Evolutionary conservation across 768 basidiomycete species (phyloP).

Genomic region (Dioszegia hungarica): DNA sequence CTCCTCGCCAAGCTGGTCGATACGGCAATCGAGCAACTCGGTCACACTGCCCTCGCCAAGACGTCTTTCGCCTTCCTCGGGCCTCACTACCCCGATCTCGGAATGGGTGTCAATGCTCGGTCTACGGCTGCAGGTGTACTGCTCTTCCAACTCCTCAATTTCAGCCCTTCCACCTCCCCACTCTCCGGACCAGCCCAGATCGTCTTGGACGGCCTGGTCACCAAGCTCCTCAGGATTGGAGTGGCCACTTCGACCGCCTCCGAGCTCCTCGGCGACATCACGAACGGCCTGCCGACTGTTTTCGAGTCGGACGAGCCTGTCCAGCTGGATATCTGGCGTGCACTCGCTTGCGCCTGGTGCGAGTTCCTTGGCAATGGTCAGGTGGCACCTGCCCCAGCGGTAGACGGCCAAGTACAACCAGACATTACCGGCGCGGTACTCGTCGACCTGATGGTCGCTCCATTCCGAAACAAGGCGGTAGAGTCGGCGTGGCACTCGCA

Average conservation of each 20-base stretch:
- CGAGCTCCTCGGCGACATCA: conserved; percentile 34
- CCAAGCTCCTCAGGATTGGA: too few relatives aligned
- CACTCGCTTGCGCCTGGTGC: conserved; percentile 29
- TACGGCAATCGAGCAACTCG: conserved; percentile 12
- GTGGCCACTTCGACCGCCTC: conserved; percentile 17
- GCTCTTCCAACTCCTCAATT: neutral
- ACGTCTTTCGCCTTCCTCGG: neutral
- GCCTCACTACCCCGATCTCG: neutral
- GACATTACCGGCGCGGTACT: conserved; percentile 43
- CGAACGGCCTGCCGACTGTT: conserved; percentile 33
- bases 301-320: conserved; percentile 26
- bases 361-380: conserved; percentile 18
- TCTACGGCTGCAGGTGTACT: too few relatives aligned
- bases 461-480: conserved; percentile 27
- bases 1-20: conserved; percentile 20
- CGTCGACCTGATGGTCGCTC: conserved; percentile 32
- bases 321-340: conserved; percentile 36
- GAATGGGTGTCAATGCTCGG: too few relatives aligned
- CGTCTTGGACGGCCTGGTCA: too few relatives aligned
- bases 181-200: too few relatives aligned
- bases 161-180: neutral
- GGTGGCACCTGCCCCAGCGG: neutral
- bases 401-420: conserved; percentile 1
- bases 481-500: conserved; percentile 29
- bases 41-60: conserved; percentile 6